Evolutionary conservation across 306 rosid species (phyloP), one percentile per base, ranked within the genome.

Genomic region (Dicorynia guianensis): DNA sequence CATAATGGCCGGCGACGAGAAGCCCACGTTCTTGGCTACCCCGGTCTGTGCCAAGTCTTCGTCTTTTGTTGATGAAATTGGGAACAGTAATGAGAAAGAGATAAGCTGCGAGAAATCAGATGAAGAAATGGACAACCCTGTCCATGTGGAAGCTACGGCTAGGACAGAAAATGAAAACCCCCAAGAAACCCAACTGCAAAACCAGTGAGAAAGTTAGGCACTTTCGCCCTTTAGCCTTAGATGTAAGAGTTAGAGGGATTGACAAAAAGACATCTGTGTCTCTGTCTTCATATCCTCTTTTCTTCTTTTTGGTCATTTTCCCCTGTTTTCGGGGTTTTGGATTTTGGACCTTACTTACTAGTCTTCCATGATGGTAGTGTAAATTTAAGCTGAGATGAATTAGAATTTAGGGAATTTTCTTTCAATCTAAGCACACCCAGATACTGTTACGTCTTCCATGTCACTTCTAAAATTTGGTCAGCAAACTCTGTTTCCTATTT

Each of bases 1-100:
- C 57, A 85, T 92, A 11, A 90, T 95, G 97, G 97, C 98, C 0
- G 97, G 97, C 34, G 85, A 92, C 11, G 67, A 83, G n/a, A 81
- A 38, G 6, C 96, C 98, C 50, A 87, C 92, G 0, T 90, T 76
- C 80, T 86, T 95, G 80, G 98, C 98, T 78, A 86, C 87, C 11
- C 97, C 93, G 4, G 80, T 78, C 1, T 40, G 57, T 13, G 40
- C 81, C 19, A 82, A 77, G 34, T 60, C 30, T 14, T 42, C 71
- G 1, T 14, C 76, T 34, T 64, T 85, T 61, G 67, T 35, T 1
- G 61, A 40, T 4, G 79, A 17, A 5, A 19, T 15, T 5, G 62
- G 35, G 0, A 52, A 68, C 2, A 52, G 8, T 2, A 69, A 36
- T 58, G 75, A 64, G n/a, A 53, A 14, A 56, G 58, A 68, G 7